These are phyloP conservation scores for Diaporthe longicolla DNA, from an alignment of 2,329 filamentous ascomycete genomes.

Conservation along the genomic window DNA sequence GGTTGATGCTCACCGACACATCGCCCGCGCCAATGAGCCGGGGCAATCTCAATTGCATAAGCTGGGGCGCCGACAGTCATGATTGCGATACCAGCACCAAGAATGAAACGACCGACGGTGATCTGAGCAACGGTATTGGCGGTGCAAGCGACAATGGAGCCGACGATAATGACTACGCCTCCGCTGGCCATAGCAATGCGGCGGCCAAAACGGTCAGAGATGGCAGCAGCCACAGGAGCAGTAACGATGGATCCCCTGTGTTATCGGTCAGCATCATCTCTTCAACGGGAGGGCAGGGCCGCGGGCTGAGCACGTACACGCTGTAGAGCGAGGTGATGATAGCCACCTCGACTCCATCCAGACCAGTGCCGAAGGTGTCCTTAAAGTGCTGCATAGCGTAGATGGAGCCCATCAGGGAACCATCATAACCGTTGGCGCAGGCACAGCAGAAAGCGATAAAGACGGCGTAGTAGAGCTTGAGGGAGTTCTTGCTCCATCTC, in stretches of 20 bases:
- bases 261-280: not conserved
- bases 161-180: constrained; percentile 60
- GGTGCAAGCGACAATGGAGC: constrained; percentile 59
- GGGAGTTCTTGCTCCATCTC: constrained; percentile 57
- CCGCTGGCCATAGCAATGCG: constrained; percentile 61
- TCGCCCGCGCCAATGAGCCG: constrained; percentile 65
- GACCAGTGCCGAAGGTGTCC: constrained; percentile 55
- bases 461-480: constrained; percentile 60
- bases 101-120: constrained; percentile 62
- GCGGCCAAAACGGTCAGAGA: constrained; percentile 61
- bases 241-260: constrained; percentile 59
- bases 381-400: constrained; percentile 61
- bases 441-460: constrained; percentile 62
- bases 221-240: constrained; percentile 58
- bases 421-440: constrained; percentile 64
- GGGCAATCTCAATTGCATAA: constrained; percentile 62
- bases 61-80: constrained; percentile 65
- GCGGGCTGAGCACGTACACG: constrained; percentile 54
- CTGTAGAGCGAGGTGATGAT: constrained; percentile 63
- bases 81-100: constrained; percentile 61
- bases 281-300: not conserved
- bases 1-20: constrained; percentile 53
- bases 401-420: constrained; percentile 61
- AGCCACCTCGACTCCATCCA: constrained; percentile 56
- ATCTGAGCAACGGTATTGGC: constrained; percentile 56